phyloP scores from a whole-genome alignment of 1,284 basidiomycete genomes.

The Sphagnurus paluster region DNA sequence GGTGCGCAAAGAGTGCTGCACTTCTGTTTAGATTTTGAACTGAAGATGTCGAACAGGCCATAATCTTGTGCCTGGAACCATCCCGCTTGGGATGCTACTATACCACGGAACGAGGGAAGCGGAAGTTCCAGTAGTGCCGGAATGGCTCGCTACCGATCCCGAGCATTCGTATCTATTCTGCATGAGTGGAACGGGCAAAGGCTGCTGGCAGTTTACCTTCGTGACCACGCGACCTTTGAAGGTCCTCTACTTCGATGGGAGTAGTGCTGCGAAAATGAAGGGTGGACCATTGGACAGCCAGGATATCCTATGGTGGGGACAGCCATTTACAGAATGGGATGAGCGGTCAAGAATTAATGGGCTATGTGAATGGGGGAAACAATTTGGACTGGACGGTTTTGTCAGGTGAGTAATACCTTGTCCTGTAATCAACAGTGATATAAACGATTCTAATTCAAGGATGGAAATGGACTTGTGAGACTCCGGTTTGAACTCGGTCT shows the following conservation, averaged over 20 bases:
- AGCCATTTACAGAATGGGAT: conserved; percentile 16
- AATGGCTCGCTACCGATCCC: conserved; percentile 42
- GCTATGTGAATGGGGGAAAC: conserved; percentile 5
- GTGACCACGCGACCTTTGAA: conserved; percentile 33
- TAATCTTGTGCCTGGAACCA: conserved; percentile 38
- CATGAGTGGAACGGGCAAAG: conserved; percentile 13
- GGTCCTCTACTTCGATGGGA: conserved; percentile 43
- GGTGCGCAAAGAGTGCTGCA: conserved; percentile 25
- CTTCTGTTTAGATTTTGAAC: not conserved
- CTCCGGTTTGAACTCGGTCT: not conserved
- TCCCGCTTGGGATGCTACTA: conserved; percentile 41
- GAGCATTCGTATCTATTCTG: conserved; percentile 40
- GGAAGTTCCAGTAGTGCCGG: conserved; percentile 30
- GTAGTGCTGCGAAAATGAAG: conserved; percentile 41
- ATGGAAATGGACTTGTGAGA: conserved; percentile 53
- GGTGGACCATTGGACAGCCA: conserved; percentile 44
- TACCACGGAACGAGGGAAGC: conserved; percentile 37
- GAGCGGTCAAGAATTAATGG: conserved; percentile 32
- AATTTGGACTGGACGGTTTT: conserved; percentile 36
- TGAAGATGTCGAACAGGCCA: conserved; percentile 32
- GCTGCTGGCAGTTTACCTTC: conserved; percentile 38
- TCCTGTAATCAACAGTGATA: not conserved
- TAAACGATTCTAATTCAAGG: conserved; percentile 23
- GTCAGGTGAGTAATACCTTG: conserved; percentile 6
- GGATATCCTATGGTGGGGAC: conserved; percentile 40